A percentile compares a stretch with the other conserved stretches of the same genome.
phyloP scores from a whole-genome alignment of 306 rosid genomes.

The Citrullus amarus region DNA sequence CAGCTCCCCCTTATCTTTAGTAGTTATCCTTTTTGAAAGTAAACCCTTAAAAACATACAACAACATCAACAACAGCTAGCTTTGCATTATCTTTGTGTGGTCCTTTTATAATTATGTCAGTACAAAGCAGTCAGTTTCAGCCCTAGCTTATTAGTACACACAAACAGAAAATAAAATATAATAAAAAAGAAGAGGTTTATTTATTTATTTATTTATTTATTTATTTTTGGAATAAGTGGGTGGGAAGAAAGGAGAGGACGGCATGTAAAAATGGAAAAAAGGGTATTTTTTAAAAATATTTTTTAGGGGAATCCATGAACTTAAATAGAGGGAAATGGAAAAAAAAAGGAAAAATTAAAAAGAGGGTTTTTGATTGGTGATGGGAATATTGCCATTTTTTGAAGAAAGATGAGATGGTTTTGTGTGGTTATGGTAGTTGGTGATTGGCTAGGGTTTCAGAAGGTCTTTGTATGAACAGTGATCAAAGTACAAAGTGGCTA shows the following conservation, averaged over 20 bases:
- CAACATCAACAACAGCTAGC: slow-evolving; percentile 10
- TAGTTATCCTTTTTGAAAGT: slow-evolving; percentile 77
- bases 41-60: slow-evolving; percentile 22
- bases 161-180: neutral
- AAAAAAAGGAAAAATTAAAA: no score
- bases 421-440: slow-evolving; percentile 25
- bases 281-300: neutral
- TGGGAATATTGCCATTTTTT: neutral
- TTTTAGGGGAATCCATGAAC: slow-evolving; percentile 2
- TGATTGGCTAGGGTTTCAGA: slow-evolving; percentile 46
- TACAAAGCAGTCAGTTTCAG: slow-evolving; percentile 36
- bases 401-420: neutral
- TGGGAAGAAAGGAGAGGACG: slow-evolving; percentile 17
- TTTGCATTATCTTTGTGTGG: slow-evolving; percentile 47
- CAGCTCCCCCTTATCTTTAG: slow-evolving; percentile 19
- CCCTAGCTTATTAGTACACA: neutral
- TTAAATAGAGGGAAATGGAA: neutral
- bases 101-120: slow-evolving; percentile 51
- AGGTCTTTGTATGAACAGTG: slow-evolving; percentile 9
- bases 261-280: slow-evolving; percentile 75
- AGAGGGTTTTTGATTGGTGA: neutral
- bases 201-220: neutral
- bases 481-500: neutral
- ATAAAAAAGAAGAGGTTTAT: neutral
- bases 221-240: slow-evolving; percentile 19